Base-by-base conservation (phyloP, 768 basidiomycete genomes). In the Ephemerocybe angulata region DNA sequence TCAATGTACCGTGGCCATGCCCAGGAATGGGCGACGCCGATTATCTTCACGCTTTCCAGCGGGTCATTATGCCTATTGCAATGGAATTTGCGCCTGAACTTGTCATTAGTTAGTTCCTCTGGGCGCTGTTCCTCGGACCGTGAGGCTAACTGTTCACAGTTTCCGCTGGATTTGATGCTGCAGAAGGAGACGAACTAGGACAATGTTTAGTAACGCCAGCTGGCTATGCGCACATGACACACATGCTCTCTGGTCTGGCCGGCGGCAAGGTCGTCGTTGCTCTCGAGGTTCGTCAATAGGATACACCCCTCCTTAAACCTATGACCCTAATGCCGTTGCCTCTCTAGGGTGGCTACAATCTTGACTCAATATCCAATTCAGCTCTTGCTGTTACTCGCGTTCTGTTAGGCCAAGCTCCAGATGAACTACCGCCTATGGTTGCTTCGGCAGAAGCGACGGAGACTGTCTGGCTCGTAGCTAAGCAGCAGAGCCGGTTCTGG, bases 171-270 rank as follows among this genome's bases (percentile, higher is more conserved):
- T 99, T 98, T 65, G 97, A 99, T 64, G 97, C 97, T 8, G 97
- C 97, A 1, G 82, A 80, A 27, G 97, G 97, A 3, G 97, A 99
- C 63, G 84, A 86, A 33, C 79, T 99, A 3, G 97, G 97, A 31
- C 88, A 88, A 71, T 98, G 95, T 63, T 76, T 85, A 60, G 95
- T 99, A 56, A 81, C 90, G 4, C 97, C 97, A 1, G 81, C 85
- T 17, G 97, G 95, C 4, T 99, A 93, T 68, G 93, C 93, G 0
- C 97, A 98, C 63, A 98, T 99, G 95, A 97, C 97, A 5, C 90
- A 98, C 65, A 96, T 99, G 93, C 78, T 99, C 8, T 82, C 86
- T 37, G 84, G 88, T 21, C 76, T 99, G 17, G 96, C 96, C 22
- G 82, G 83, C 7, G 97, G 97, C 2, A 89, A 85, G 62, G 63